phyloP scores from a whole-genome alignment of 345 rosid species.

The Euphorbia peplus region DNA sequence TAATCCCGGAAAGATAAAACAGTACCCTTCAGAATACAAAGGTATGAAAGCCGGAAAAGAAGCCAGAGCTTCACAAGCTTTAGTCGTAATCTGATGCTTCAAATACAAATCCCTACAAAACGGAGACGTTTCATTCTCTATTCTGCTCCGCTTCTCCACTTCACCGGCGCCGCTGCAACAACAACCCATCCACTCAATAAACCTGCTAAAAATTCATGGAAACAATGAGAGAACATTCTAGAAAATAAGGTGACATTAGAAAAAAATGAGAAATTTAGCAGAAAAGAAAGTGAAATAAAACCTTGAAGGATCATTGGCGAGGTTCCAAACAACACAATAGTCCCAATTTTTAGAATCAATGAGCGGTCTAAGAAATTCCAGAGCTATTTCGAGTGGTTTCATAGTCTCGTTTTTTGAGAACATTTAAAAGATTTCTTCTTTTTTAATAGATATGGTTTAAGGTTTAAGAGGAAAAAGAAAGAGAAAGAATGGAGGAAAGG shows the following conservation, averaged over 20 bases:
- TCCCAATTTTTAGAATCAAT: constrained; percentile 71
- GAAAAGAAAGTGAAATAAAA: constrained; percentile 1
- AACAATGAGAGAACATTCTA: not conserved
- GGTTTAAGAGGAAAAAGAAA: not conserved
- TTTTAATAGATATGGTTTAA: no score
- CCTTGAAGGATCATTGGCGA: constrained; percentile 81
- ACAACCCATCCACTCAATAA: constrained; percentile 77
- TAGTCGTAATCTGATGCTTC: constrained; percentile 42
- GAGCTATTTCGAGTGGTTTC: constrained; percentile 47
- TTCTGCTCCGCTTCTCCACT: constrained; percentile 35
- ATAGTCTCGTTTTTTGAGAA: no score
- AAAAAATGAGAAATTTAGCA: no score
- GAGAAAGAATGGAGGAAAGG: not conserved
- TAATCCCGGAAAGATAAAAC: not conserved
- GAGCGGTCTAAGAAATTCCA: constrained; percentile 70
- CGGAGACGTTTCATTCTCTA: constrained; percentile 18
- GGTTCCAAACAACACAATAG: constrained; percentile 76
- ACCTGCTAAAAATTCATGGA: constrained; percentile 37
- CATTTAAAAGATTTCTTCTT: no score
- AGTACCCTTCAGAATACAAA: constrained; percentile 70
- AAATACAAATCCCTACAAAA: constrained; percentile 57
- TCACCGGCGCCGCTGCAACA: constrained; percentile 52
- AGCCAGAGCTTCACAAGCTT: constrained; percentile 73
- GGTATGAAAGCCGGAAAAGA: constrained; percentile 51
- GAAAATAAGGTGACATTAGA: not conserved